A percentile compares a stretch with the other conserved stretches of the same genome.
phyloP scores from a whole-genome alignment of 192 early-diverging fungal species.

The Obelidium mucronatum region DNA sequence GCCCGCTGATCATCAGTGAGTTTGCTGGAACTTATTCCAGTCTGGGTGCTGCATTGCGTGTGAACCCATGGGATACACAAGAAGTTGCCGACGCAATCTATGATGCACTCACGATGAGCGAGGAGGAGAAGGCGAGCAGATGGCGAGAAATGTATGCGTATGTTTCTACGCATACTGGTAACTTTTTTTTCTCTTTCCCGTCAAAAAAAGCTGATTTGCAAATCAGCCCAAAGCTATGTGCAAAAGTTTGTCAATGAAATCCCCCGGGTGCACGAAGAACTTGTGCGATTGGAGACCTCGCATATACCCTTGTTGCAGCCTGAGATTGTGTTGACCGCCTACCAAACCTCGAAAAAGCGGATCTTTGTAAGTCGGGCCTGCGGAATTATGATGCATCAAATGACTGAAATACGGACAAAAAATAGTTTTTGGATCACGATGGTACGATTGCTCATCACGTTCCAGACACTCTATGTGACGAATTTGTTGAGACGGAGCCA shows the following conservation, averaged over 20 bases:
- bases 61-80: conserved; percentile 66
- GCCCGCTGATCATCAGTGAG: conserved; percentile 64
- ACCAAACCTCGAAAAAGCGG: conserved; percentile 38
- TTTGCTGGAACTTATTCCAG: conserved; percentile 67
- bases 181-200: background rate
- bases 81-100: conserved; percentile 89
- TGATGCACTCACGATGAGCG: conserved; percentile 92
- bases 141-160: conserved; percentile 50
- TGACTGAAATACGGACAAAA: no score
- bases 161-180: conserved; percentile 18
- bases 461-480: conserved; percentile 3
- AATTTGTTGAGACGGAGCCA: conserved; percentile 29
- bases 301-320: conserved; percentile 49
- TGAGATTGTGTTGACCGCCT: conserved; percentile 39
- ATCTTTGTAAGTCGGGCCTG: conserved; percentile 45
- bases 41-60: conserved; percentile 61
- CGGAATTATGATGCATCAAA: background rate
- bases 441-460: conserved; percentile 50
- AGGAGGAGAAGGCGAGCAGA: conserved; percentile 63
- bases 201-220: background rate
- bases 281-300: conserved; percentile 35
- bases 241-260: conserved; percentile 53
- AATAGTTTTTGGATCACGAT: conserved; percentile 58
- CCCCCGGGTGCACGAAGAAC: conserved; percentile 46
- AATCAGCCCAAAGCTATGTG: conserved; percentile 49